Conservation (phyloP, 108 stramenopile genomes). For the Nitzschia sp. region DNA sequence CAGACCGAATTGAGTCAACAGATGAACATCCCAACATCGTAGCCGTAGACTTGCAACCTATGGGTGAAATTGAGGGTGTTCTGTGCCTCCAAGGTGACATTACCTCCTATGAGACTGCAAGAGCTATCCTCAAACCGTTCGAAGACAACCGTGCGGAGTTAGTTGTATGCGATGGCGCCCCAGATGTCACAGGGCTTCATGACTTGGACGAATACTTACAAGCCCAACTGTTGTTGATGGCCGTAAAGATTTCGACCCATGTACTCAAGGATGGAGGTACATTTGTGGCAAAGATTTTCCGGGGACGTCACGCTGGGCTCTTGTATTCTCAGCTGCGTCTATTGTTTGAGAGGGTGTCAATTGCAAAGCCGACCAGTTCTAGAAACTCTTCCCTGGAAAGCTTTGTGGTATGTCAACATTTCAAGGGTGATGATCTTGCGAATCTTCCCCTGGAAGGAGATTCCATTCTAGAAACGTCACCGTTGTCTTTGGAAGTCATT, state of each 20-base stretch:
- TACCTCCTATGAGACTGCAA: conserved; percentile 81
- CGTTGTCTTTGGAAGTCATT: conserved; percentile 47
- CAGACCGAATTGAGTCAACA: conserved; percentile 47
- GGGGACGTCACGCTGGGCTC: conserved; percentile 88
- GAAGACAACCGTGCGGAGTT: conserved; percentile 77
- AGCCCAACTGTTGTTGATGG: conserved; percentile 89
- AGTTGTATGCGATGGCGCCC: conserved; percentile 98
- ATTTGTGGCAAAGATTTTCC: conserved; percentile 98
- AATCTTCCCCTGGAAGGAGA: conserved; percentile 33
- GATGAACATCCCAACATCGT: conserved; percentile 66
- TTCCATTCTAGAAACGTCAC: conserved; percentile 21
- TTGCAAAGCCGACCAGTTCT: conserved; percentile 87
- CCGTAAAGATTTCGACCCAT: conserved; percentile 90
- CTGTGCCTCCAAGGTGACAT: conserved; percentile 92
- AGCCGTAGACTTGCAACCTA: conserved; percentile 96
- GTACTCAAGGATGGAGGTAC: conserved; percentile 82
- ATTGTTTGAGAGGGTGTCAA: conserved; percentile 79
- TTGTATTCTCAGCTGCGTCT: conserved; percentile 89
- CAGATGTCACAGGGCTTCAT: conserved; percentile 96
- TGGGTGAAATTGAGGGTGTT: conserved; percentile 96
- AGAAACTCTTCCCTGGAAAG: conserved; percentile 86
- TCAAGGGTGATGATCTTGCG: conserved; percentile 21
- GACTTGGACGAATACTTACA: conserved; percentile 92
- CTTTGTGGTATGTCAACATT: conserved; percentile 87
- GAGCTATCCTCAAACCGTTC: conserved; percentile 79